phyloP scores from a whole-genome alignment of 2,329 filamentous ascomycete genomes.

The Rhexocercosporidium sp. region DNA sequence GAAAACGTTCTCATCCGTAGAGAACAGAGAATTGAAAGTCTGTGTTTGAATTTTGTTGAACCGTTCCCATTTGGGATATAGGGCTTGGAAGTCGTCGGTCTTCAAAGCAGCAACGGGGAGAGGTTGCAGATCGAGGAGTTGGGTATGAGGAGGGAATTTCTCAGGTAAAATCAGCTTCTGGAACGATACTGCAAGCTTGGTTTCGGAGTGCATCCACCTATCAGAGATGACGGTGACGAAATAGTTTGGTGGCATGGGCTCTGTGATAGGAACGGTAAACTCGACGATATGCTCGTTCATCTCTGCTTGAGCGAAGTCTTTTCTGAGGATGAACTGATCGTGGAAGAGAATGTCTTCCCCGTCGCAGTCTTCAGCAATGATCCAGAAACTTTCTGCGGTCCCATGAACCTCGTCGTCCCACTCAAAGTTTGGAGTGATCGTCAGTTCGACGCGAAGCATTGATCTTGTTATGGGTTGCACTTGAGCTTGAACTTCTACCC shows the following conservation, averaged over 20 bases:
- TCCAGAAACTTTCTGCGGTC: conserved; percentile 91
- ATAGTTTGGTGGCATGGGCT: conserved; percentile 98
- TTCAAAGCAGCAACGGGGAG: conserved; percentile 89
- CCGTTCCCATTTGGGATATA: conserved; percentile 83
- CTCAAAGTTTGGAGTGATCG: conserved; percentile 91
- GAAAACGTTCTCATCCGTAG: conserved; percentile 91
- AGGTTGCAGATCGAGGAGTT: conserved; percentile 88
- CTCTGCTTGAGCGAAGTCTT: conserved; percentile 84
- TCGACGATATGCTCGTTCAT: conserved; percentile 94
- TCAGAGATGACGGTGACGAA: conserved; percentile 96
- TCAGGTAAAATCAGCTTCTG: conserved; percentile 93
- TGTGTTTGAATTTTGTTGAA: conserved; percentile 99
- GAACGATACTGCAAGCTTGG: conserved; percentile 90
- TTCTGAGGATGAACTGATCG: conserved; percentile 90
- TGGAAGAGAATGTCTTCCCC: conserved; percentile 95
- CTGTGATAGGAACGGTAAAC: conserved; percentile 94
- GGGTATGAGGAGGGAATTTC: conserved; percentile 93
- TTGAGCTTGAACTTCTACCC: conserved; percentile 89
- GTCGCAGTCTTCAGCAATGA: conserved; percentile 95
- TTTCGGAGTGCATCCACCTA: conserved; percentile 98
- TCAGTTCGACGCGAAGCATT: conserved; percentile 87
- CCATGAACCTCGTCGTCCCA: conserved; percentile 95
- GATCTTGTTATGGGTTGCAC: conserved; percentile 95
- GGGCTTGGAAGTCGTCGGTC: conserved; percentile 75
- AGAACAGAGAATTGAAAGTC: conserved; percentile 91